These are phyloP conservation scores for Salix dunnii DNA, from an alignment of 345 rosid species.

Conservation along the genomic window DNA sequence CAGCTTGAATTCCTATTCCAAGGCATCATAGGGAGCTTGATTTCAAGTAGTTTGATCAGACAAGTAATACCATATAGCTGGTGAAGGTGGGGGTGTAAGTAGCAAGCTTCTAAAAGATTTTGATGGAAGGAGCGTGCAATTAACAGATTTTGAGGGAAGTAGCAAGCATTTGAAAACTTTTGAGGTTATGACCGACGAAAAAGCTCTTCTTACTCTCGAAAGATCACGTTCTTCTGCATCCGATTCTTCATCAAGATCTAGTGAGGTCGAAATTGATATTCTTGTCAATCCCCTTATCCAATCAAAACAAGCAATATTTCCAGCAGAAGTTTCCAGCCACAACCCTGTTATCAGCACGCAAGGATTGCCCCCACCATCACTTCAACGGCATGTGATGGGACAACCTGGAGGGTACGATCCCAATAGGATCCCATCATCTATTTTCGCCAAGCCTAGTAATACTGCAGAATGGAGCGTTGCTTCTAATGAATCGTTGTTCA, in stretches of 20 bases:
- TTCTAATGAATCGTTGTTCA: constrained; percentile 86
- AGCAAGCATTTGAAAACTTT: neutral
- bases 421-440: constrained; percentile 61
- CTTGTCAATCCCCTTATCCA: neutral
- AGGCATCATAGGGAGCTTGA: neutral
- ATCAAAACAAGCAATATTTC: neutral
- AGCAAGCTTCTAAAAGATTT: neutral
- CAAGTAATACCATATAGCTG: neutral
- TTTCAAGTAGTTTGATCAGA: neutral
- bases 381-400: neutral
- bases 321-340: neutral
- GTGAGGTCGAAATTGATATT: neutral
- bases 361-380: neutral
- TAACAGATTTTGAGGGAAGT: neutral
- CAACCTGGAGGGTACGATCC: constrained; percentile 47
- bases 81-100: neutral
- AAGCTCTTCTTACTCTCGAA: neutral
- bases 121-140: neutral
- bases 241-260: neutral
- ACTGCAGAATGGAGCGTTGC: constrained; percentile 76
- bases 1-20: neutral
- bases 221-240: neutral
- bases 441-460: constrained; percentile 48
- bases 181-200: neutral
- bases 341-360: neutral